Evolutionary conservation across 441 rosid genomes (phyloP).

Genomic region (Erodium trifolium): DNA sequence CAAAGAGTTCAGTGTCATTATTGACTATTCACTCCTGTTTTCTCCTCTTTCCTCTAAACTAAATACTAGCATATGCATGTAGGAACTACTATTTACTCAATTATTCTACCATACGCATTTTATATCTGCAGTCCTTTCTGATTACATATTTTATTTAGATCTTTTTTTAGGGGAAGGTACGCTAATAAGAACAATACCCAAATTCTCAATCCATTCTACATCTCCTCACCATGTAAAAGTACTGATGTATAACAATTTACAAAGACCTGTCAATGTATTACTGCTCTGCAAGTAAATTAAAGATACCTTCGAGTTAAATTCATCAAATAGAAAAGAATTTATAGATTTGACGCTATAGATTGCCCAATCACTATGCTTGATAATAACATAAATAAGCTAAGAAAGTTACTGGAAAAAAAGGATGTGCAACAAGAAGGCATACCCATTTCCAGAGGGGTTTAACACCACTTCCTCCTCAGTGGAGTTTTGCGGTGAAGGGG

Average conservation of each 20-base stretch:
- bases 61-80: too few relatives aligned
- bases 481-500: constrained; percentile 29
- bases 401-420: too few relatives aligned
- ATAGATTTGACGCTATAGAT: background rate
- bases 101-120: too few relatives aligned
- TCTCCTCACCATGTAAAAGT: background rate
- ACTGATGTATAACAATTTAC: background rate
- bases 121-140: too few relatives aligned
- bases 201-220: constrained; percentile 1
- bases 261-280: background rate
- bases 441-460: constrained; percentile 44
- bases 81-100: too few relatives aligned
- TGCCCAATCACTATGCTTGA: background rate
- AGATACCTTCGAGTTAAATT: background rate
- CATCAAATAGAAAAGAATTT: background rate
- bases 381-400: background rate
- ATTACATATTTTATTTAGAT: too few relatives aligned
- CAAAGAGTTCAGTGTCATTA: background rate
- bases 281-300: background rate
- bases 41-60: too few relatives aligned
- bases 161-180: too few relatives aligned
- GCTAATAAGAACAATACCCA: too few relatives aligned
- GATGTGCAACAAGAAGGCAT: constrained; percentile 10
- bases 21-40: too few relatives aligned
- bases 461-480: constrained; percentile 25